Base-by-base conservation (phyloP, 768 basidiomycete genomes). In the Serpula lacrymans region DNA sequence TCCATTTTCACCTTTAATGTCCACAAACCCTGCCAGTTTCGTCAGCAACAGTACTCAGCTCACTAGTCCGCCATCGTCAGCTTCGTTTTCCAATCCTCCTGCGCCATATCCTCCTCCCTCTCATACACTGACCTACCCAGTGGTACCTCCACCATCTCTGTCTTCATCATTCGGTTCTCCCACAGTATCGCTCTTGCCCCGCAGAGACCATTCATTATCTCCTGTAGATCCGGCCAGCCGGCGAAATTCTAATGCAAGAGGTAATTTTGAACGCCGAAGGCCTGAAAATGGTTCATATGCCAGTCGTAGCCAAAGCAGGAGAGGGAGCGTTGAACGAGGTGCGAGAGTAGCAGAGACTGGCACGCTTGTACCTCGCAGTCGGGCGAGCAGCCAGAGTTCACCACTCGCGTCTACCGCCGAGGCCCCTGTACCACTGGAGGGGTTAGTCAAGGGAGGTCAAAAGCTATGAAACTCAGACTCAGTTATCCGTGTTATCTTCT, bases 121-220 rank as follows among this genome's bases (percentile, higher is more conserved):
- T 34, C 59, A 65, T 35, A 58, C 70, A 11, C 69, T 91, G 37
- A 75, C 85, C 4, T 92, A 92, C 51, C 88, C 88, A 0, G 82
- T 80, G 5, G 89, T 90, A 0, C 88, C 89, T 2, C 88, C 88
- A 9, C 88, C 88, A 3, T 86, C 84, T 2, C 61, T 88, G 20
- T 85, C 84, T 5, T 85, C 83, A 6, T 86, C 84, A 8, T 82
- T 87, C 49, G 88, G 88, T 11, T 84, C 82, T 5, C 82, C 84
- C 6, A 71, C 69, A 18, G 70, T 77, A 13, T 67, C 74, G 10
- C 72, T 67, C 47, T 41, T 54, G 40, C 65, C 71, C 12, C 64
- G 63, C 39, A 64, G 73, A n/a, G 78, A 78, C n/a, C 62, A 57
- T 14, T 71, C 73, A 8, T 46, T 62, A 32, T 77, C 74, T 8